Evolutionary conservation across 2,329 filamentous ascomycete species (phyloP).

Genomic region (Hirsutella minnesotensis): DNA sequence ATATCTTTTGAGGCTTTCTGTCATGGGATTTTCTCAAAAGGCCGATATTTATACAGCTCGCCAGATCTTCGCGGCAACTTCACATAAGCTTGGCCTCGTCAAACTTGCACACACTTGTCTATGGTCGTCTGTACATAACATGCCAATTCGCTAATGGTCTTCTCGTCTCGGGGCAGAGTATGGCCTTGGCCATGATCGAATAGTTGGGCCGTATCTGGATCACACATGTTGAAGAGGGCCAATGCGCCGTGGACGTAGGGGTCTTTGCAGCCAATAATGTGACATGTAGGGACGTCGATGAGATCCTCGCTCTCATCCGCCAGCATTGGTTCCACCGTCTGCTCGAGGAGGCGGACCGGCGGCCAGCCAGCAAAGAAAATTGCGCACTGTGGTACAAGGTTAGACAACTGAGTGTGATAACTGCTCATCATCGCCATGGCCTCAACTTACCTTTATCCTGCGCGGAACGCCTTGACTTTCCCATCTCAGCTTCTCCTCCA

Average conservation of each 20-base stretch:
- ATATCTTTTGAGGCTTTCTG: too few species aligned
- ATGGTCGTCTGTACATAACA: constrained; percentile 1
- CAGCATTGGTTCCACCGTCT: constrained; percentile 30
- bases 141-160: constrained; percentile 32
- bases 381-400: constrained; percentile 20
- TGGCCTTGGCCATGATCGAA: constrained; percentile 57
- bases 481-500: constrained; percentile 33
- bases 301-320: constrained; percentile 34
- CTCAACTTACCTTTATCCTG: constrained; percentile 20
- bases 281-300: constrained; percentile 40
- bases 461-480: constrained; percentile 18
- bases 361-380: constrained; percentile 45
- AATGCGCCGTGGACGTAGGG: constrained; percentile 50
- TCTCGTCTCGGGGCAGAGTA: constrained; percentile 42
- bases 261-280: constrained; percentile 43
- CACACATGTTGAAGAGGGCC: constrained; percentile 50
- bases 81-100: not conserved
- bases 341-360: constrained; percentile 28
- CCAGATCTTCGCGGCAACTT: not conserved
- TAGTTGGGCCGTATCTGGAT: constrained; percentile 44
- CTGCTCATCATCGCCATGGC: constrained; percentile 1
- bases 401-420: not conserved
- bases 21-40: too few species aligned
- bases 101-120: not conserved
- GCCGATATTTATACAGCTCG: too few species aligned